Evolutionary conservation across 495 filamentous ascomycete genomes (phyloP), one percentile per base, ranked within the genome.

Genomic region (Tuber aestivum): DNA sequence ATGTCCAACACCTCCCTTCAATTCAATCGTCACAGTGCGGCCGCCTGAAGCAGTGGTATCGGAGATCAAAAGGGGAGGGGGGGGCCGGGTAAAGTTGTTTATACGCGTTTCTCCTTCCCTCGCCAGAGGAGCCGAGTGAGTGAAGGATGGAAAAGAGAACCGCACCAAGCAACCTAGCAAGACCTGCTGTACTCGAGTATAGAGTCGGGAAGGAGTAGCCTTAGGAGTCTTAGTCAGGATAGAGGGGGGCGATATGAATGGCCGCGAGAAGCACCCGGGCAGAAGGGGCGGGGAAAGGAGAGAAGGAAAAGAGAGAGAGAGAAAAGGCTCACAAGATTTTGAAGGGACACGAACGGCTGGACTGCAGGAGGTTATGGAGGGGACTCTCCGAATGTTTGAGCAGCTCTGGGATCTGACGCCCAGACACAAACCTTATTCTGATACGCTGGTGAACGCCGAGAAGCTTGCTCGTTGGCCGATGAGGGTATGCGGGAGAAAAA

Each of bases 181-280:
- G 56, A 18, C 56, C 56, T 16, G 10, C n/a, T 61, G 50, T 27
- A 61, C 14, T n/a, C n/a, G n/a, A n/a, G n/a, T n/a, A n/a, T n/a
- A 32, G 50, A 12, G 56, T 65, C 18, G 1, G 56, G 56, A 65
- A 56, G 9, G n/a, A 27, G 56, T 12, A 32, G 56, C 16, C 56
- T 7, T 12, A 12, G 56, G 27, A 65, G 27, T 65, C 56, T 2
- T 65, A 10, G 56, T 56, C 10, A 27, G 56, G 56, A 7, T 65
- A 82, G 83, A 84, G 84, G 75, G 79, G 80, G 74, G 75, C 50
- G 83, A 76, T 81, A 81, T 82, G 83, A 81, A 75, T 72, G 81
- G 79, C 77, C 48, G 74, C 38, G 35, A 70, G 75, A 69, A 56
- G n/a, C 41, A 74, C 44, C 75, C 72, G 56, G 71, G 44, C 70